Percentiles rank a stretch among this genome's conserved stretches.
These are phyloP conservation scores for Serendipita sp. DNA, from an alignment of 768 basidiomycete species.

Conservation along the genomic window DNA sequence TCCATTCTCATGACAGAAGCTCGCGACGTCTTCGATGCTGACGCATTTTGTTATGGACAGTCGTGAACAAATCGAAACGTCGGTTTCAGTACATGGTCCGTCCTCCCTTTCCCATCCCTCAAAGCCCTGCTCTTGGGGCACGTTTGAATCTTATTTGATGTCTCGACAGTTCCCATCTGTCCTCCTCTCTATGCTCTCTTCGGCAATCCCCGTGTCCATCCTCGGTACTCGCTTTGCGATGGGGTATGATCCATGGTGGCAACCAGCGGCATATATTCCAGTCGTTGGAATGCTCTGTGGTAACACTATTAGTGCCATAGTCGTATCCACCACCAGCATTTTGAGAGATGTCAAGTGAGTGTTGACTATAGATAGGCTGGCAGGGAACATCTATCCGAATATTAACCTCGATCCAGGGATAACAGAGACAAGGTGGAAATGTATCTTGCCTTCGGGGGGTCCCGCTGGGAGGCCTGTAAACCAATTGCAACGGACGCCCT, in stretches of 20 bases:
- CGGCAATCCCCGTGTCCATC: conserved; percentile 65
- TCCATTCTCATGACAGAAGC: background rate
- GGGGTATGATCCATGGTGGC: conserved; percentile 66
- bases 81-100: conserved; percentile 58
- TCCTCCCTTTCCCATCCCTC: conserved; percentile 2
- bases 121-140: too few species aligned
- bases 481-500: conserved; percentile 67
- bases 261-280: conserved; percentile 66
- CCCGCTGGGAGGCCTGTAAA: conserved; percentile 65
- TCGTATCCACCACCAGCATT: conserved; percentile 53
- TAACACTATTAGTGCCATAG: conserved; percentile 57
- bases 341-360: conserved; percentile 60
- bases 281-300: conserved; percentile 80
- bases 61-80: conserved; percentile 62
- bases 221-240: conserved; percentile 63
- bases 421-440: conserved; percentile 76
- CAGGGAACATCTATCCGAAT: background rate
- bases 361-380: background rate
- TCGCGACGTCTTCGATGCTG: background rate
- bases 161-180: conserved; percentile 45
- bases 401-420: conserved; percentile 31
- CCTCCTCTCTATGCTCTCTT: conserved; percentile 50
- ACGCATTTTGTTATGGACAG: conserved; percentile 21
- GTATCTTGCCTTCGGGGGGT: conserved; percentile 70
- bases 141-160: background rate